Evolutionary conservation across 2,329 filamentous ascomycete species (phyloP).

Genomic region (Aspergillus pseudonomiae): DNA sequence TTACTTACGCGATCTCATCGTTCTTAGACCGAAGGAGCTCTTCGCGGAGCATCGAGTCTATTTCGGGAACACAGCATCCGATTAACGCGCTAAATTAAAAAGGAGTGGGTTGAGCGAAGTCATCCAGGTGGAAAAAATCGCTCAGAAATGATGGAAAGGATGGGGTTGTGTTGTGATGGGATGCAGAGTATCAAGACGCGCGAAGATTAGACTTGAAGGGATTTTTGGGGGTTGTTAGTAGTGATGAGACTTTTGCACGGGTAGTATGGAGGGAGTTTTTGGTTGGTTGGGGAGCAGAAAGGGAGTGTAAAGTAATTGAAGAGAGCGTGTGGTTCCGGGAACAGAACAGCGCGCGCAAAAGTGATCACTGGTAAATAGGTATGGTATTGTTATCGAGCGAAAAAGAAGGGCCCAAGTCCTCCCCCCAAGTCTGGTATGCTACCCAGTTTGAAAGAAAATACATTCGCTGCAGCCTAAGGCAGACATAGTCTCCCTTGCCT

Average conservation of each 20-base stretch:
- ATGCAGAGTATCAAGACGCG: conserved; percentile 35
- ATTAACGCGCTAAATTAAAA: conserved; percentile 51
- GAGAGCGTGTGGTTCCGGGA: not conserved
- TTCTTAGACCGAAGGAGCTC: conserved; percentile 54
- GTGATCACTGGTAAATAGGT: not conserved
- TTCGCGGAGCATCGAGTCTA: conserved; percentile 54
- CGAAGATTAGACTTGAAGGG: conserved; percentile 35
- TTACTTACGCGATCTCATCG: conserved; percentile 55
- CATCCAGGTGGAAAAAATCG: conserved; percentile 50
- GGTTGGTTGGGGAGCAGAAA: conserved; percentile 22
- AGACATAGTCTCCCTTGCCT: not conserved
- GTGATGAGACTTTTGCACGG: conserved; percentile 28
- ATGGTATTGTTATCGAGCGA: not conserved
- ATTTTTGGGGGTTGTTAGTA: conserved; percentile 34
- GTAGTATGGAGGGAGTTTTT: conserved; percentile 24
- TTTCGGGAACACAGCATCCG: conserved; percentile 52
- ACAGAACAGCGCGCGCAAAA: conserved; percentile 1
- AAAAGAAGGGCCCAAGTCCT: not conserved
- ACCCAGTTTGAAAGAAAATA: not conserved
- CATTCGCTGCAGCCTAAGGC: not conserved
- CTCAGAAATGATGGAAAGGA: conserved; percentile 48
- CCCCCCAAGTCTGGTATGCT: not conserved
- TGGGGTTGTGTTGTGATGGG: conserved; percentile 43
- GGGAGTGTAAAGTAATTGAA: conserved; percentile 8
- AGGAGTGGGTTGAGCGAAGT: conserved; percentile 40